These are phyloP conservation scores for Aspergillus novofumigatus DNA, from an alignment of 2,329 filamentous ascomycete genomes.

Conservation along the genomic window DNA sequence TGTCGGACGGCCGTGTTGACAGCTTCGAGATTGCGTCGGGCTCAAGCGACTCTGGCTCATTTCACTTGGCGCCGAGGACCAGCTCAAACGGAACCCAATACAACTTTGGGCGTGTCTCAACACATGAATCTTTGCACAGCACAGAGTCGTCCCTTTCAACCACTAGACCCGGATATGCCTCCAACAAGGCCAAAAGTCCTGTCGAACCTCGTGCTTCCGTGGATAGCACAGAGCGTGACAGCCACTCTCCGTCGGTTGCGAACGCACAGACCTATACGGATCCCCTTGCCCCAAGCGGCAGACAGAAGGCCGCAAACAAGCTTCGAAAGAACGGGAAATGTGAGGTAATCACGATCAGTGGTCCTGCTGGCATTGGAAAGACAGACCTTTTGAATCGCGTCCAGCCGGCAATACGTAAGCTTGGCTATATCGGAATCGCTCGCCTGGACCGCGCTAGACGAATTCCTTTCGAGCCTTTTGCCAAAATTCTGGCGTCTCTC, in stretches of 20 bases:
- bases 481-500: conserved; percentile 57
- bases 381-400: conserved; percentile 57
- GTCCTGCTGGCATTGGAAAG: conserved; percentile 57
- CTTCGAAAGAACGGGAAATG: conserved; percentile 52
- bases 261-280: conserved; percentile 31
- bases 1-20: conserved; percentile 49
- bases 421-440: conserved; percentile 58
- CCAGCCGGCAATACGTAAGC: conserved; percentile 52
- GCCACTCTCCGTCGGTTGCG: conserved; percentile 28
- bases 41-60: conserved; percentile 53
- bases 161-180: conserved; percentile 21
- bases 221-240: conserved; percentile 38
- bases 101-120: conserved; percentile 26
- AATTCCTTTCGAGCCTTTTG: conserved; percentile 58
- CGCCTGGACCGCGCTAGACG: conserved; percentile 58
- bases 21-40: conserved; percentile 47
- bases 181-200: conserved; percentile 33
- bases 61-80: conserved; percentile 35
- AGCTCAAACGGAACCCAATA: conserved; percentile 33
- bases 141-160: conserved; percentile 33
- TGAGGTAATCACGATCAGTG: conserved; percentile 56
- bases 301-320: conserved; percentile 45
- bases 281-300: conserved; percentile 25
- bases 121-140: conserved; percentile 33
- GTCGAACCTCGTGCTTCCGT: conserved; percentile 34